These are phyloP conservation scores for Cyberlindnera lachancei DNA, from an alignment of 805 yeast species.

Conservation along the genomic window DNA sequence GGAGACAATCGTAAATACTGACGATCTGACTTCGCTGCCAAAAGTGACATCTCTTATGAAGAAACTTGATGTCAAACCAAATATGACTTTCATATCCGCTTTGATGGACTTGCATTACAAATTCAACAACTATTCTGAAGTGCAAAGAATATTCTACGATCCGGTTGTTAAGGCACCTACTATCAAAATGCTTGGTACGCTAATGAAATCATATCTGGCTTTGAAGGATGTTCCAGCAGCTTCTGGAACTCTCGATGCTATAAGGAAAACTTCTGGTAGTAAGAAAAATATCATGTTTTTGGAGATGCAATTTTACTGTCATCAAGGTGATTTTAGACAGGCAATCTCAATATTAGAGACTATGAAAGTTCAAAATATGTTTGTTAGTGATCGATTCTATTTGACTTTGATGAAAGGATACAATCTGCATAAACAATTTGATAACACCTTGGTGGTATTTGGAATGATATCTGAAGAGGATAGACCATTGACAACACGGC, in stretches of 20 bases:
- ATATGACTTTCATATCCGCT: constrained; percentile 6
- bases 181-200: constrained; percentile 5
- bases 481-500: constrained; percentile 20
- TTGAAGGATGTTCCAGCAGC: constrained; percentile 8
- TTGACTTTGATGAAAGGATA: constrained; percentile 25
- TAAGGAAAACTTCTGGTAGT: neutral
- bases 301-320: constrained; percentile 6
- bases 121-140: constrained; percentile 8
- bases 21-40: constrained; percentile 4
- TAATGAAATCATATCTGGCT: constrained; percentile 14
- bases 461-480: constrained; percentile 20
- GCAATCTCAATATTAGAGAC: constrained; percentile 24
- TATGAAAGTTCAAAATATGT: constrained; percentile 17
- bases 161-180: constrained; percentile 1
- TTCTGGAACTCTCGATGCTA: constrained; percentile 6
- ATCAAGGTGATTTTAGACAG: constrained; percentile 18
- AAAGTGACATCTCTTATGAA: constrained; percentile 12
- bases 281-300: constrained; percentile 2
- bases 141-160: constrained; percentile 3
- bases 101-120: constrained; percentile 11
- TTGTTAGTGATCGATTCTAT: constrained; percentile 21
- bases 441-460: constrained; percentile 23
- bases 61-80: constrained; percentile 7
- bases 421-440: constrained; percentile 20
- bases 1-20: constrained; percentile 9